A percentile compares a stretch with the other conserved stretches of the same genome.
Evolutionary conservation across 2,329 filamentous ascomycete genomes (phyloP).

Genomic region (Mycocentrospora acerina): DNA sequence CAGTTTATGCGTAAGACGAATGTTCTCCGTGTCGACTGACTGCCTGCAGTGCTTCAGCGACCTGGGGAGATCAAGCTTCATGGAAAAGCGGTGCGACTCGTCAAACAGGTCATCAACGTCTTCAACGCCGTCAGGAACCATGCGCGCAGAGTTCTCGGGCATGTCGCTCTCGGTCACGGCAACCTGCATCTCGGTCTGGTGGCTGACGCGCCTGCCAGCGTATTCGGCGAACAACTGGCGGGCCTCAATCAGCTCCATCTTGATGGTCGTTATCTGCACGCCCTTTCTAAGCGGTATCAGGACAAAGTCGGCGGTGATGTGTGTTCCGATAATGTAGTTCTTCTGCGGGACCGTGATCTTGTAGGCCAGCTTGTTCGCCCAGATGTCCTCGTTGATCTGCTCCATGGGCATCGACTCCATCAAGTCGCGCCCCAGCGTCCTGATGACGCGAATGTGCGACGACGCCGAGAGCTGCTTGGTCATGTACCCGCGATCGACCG

Average conservation of each 20-base stretch:
- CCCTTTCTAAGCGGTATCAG: conserved; percentile 89
- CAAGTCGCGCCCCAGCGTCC: conserved; percentile 61
- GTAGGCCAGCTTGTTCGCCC: conserved; percentile 97
- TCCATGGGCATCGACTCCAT: conserved; percentile 62
- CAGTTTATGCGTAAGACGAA: conserved; percentile 90
- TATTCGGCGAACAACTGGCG: conserved; percentile 46
- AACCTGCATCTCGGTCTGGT: conserved; percentile 36
- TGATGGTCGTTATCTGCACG: conserved; percentile 79
- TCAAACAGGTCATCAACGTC: conserved; percentile 46
- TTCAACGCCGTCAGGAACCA: conserved; percentile 31
- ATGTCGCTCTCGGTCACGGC: conserved; percentile 37
- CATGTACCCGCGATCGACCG: conserved; percentile 82
- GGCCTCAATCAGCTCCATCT: conserved; percentile 74
- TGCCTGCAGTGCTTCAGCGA: conserved; percentile 82
- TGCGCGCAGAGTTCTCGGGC: conserved; percentile 34
- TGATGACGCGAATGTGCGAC: conserved; percentile 59
- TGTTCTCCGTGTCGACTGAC: conserved; percentile 82
- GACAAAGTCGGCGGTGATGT: conserved; percentile 79
- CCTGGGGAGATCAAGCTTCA: conserved; percentile 71
- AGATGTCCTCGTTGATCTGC: conserved; percentile 86
- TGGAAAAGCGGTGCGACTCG: conserved; percentile 63
- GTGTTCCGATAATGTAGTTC: conserved; percentile 90
- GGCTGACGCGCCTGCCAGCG: conserved; percentile 38
- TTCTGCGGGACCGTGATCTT: conserved; percentile 91
- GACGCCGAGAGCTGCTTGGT: conserved; percentile 81